Evolutionary conservation across 768 basidiomycete species (phyloP).

Genomic region (Podaxis mareebaensis): DNA sequence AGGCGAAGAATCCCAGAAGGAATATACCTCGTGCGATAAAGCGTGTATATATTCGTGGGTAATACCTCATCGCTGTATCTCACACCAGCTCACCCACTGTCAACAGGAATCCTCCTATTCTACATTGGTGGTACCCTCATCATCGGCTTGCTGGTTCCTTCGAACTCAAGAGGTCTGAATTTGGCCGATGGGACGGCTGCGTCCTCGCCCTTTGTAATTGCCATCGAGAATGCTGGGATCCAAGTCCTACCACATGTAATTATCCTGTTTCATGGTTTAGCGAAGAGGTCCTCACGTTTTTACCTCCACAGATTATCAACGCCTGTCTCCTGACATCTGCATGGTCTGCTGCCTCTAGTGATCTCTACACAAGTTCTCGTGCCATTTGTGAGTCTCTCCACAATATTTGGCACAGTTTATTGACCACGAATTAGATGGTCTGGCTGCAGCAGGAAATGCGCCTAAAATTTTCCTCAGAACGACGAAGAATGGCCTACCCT

Average conservation of each 20-base stretch:
- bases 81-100: conserved; percentile 5
- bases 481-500: conserved; percentile 74
- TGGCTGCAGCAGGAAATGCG: conserved; percentile 79
- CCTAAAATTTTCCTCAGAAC: conserved; percentile 77
- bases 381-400: conserved; percentile 64
- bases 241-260: conserved; percentile 76
- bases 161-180: conserved; percentile 54
- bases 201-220: conserved; percentile 90
- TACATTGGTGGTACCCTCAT: conserved; percentile 68
- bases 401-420: not conserved
- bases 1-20: conserved; percentile 83
- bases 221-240: conserved; percentile 85
- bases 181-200: conserved; percentile 62
- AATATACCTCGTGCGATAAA: conserved; percentile 65
- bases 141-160: conserved; percentile 85
- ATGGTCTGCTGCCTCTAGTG: conserved; percentile 89
- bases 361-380: conserved; percentile 87
- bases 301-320: conserved; percentile 64
- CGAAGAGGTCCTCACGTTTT: not conserved
- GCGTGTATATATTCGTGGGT: conserved; percentile 68
- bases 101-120: conserved; percentile 80
- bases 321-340: conserved; percentile 85
- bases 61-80: not conserved
- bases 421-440: conserved; percentile 56
- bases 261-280: not conserved